Conservation (phyloP, 164 flowering plant species). For the Macadamia tetraphylla region DNA sequence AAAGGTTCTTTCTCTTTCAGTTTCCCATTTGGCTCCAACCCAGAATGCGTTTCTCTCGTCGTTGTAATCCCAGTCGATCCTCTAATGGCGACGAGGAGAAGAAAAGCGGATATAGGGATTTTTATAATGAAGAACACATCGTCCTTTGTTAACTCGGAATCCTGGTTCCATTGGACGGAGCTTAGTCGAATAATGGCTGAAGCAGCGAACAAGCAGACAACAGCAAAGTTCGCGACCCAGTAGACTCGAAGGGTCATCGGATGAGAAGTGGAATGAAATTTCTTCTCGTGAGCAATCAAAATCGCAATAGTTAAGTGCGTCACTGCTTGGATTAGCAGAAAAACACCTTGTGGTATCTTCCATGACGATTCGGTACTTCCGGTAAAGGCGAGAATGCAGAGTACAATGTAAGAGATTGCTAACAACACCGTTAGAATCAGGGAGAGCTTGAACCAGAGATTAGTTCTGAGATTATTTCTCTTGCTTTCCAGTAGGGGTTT, state of each 20-base stretch:
- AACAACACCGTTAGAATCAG: slow-evolving; percentile 37
- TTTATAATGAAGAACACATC: slow-evolving; percentile 43
- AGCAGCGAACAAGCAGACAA: slow-evolving; percentile 33
- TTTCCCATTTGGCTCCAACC: slow-evolving; percentile 18
- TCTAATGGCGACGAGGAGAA: slow-evolving; percentile 41
- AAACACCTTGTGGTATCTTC: slow-evolving; percentile 46
- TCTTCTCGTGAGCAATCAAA: slow-evolving; percentile 69
- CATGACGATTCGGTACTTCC: slow-evolving; percentile 25
- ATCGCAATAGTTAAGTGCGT: slow-evolving; percentile 40
- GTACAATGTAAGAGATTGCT: slow-evolving; percentile 30
- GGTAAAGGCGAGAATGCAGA: slow-evolving; percentile 39
- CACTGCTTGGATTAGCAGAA: slow-evolving; percentile 58
- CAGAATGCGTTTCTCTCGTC: slow-evolving; percentile 16
- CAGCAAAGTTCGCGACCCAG: slow-evolving; percentile 50
- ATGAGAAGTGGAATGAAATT: slow-evolving; percentile 52
- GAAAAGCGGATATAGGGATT: slow-evolving; percentile 42
- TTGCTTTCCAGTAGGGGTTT: slow-evolving; percentile 32
- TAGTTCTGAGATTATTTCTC: slow-evolving; percentile 21
- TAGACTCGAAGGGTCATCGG: slow-evolving; percentile 62
- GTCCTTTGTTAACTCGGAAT: slow-evolving; percentile 35
- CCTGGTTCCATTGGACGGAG: slow-evolving; percentile 11
- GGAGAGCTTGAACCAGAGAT: slow-evolving; percentile 50
- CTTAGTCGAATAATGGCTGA: slow-evolving; percentile 46
- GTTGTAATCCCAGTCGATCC: slow-evolving; percentile 63
- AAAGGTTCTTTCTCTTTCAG: slow-evolving; percentile 29